A percentile compares a stretch with the other conserved stretches of the same genome.
phyloP scores from a whole-genome alignment of 2,329 filamentous ascomycete species.

The Clarireedia sp. region DNA sequence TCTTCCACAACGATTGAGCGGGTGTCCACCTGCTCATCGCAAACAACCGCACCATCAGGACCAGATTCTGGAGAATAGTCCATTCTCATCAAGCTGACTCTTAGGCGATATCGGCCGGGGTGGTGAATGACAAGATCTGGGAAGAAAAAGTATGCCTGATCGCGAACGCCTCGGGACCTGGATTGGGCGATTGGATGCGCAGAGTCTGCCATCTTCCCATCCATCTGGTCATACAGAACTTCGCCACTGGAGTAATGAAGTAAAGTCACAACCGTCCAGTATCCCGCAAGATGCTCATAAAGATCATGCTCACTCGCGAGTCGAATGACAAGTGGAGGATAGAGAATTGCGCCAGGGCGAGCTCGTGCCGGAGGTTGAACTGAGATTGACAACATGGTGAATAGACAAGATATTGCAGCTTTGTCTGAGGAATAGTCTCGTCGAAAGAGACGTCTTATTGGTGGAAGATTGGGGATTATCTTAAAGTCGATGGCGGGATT shows the following conservation, averaged over 20 bases:
- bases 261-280: slow-evolving; percentile 25
- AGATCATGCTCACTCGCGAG: slow-evolving; percentile 21
- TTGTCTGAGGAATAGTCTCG: neutral
- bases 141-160: slow-evolving; percentile 28
- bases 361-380: slow-evolving; percentile 24
- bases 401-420: neutral
- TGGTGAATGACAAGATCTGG: slow-evolving; percentile 24
- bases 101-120: slow-evolving; percentile 24
- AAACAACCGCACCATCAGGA: slow-evolving; percentile 18
- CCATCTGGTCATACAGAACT: slow-evolving; percentile 20
- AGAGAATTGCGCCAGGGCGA: slow-evolving; percentile 20
- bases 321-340: slow-evolving; percentile 23
- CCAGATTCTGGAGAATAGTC: slow-evolving; percentile 20
- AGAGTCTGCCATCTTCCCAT: slow-evolving; percentile 24
- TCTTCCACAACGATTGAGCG: slow-evolving; percentile 23
- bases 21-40: slow-evolving; percentile 24
- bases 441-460: neutral
- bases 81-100: slow-evolving; percentile 26
- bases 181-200: slow-evolving; percentile 23
- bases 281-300: slow-evolving; percentile 23
- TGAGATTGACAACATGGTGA: slow-evolving; percentile 14
- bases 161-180: slow-evolving; percentile 9
- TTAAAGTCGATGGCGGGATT: neutral
- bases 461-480: neutral
- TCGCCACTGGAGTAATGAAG: slow-evolving; percentile 22